These are phyloP conservation scores for Vaccinium corymbosum DNA, from an alignment of 148 eudicot species.

Conservation along the genomic window DNA sequence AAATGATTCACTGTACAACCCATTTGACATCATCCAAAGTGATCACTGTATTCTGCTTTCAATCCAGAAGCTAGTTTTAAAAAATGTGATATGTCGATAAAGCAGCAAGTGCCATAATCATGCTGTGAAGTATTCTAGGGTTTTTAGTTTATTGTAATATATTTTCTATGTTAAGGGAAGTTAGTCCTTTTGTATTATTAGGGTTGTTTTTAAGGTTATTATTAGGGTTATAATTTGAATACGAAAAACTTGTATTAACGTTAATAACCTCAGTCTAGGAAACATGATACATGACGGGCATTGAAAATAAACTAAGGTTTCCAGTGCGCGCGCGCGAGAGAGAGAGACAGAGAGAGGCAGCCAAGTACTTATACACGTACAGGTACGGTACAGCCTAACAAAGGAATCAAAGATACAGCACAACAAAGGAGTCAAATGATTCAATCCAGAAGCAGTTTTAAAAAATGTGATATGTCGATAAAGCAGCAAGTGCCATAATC, in stretches of 20 bases:
- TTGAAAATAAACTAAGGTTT: neutral
- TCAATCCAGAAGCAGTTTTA: neutral
- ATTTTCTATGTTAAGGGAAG: too few species aligned
- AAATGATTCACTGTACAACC: neutral
- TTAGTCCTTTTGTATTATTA: too few species aligned
- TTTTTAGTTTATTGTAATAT: too few species aligned
- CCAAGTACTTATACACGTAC: neutral
- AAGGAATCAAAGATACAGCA: neutral
- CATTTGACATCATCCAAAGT: neutral
- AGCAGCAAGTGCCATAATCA: neutral
- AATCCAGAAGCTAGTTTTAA: neutral
- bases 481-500: neutral
- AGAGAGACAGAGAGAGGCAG: neutral
- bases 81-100: neutral
- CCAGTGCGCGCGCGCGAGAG: too few species aligned
- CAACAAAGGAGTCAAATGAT: neutral
- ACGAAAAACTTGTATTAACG: neutral
- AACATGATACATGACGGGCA: neutral
- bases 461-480: neutral
- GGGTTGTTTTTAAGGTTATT: too few species aligned
- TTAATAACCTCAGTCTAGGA: neutral
- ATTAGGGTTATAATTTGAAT: neutral
- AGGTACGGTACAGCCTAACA: neutral
- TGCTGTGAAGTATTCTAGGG: too few species aligned
- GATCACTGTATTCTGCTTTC: neutral